Evolutionary conservation across 192 early-diverging fungal genomes (phyloP).

Genomic region (Coemansia sp.): DNA sequence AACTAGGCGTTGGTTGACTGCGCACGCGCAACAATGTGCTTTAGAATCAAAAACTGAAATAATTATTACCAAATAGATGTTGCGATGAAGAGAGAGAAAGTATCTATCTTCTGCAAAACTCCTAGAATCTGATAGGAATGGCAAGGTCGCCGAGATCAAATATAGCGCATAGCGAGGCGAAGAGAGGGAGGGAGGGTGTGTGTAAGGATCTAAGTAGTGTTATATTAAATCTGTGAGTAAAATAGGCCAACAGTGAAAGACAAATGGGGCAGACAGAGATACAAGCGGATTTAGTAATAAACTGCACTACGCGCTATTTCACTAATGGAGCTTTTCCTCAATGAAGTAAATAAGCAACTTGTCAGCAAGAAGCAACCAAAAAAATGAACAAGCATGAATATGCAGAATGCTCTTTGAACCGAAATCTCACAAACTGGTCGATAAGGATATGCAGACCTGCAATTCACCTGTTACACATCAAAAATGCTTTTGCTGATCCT

Average conservation of each 20-base stretch:
- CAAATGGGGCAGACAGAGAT: not conserved
- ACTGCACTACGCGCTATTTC: not conserved
- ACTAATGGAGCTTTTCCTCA: not conserved
- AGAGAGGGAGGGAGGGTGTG: not conserved
- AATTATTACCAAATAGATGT: not conserved
- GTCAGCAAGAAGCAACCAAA: not conserved
- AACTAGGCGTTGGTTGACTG: not conserved
- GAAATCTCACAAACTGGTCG: not conserved
- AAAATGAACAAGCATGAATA: not conserved
- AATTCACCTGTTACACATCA: not conserved
- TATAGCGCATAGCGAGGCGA: not conserved
- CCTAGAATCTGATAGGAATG: not conserved
- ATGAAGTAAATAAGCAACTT: not conserved
- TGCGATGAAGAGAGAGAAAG: not conserved
- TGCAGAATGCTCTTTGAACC: not conserved
- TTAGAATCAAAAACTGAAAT: not conserved
- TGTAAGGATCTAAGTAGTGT: not conserved
- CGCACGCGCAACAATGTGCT: not conserved
- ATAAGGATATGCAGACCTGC: not conserved
- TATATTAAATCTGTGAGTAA: not conserved
- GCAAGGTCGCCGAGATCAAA: not conserved
- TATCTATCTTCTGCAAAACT: not conserved
- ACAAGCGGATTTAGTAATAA: not conserved
- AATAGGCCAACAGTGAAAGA: not conserved
- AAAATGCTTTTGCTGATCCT: not conserved